Base-by-base conservation (phyloP, 169 alveolate genomes). In the Neospora caninum region DNA sequence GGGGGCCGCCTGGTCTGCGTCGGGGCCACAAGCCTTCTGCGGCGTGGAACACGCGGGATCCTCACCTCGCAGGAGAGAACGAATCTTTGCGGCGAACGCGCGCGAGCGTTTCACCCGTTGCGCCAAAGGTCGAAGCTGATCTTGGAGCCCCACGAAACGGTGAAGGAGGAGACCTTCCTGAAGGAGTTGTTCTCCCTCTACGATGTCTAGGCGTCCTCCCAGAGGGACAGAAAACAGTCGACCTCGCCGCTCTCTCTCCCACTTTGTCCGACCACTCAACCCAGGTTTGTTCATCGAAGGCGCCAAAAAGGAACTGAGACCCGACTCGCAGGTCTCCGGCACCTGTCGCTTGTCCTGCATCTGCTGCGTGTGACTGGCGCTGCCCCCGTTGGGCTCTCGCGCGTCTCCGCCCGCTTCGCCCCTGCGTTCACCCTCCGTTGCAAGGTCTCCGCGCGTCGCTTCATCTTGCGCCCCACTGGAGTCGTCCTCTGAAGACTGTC, bases 161-260 rank as follows among this genome's bases (percentile, higher is more conserved):
- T 93, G 92, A 86, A 93, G 93, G n/a, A 93, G 86, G 45, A 93
- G 87, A n/a, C 95, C 95, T 80, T 93, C 95, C 43, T 87, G 93
- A 54, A 93, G 93, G 88, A 93, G 95, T 84, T 93, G 88, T 69
- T 93, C 95, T 0, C 93, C 95, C 70, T 93, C 95, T 2, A 84
- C 67, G 58, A 93, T 53, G 84, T 93, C 93, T 54, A 93, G 88
- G 10, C 95, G 84, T 39, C 89, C 89, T n/a, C 95, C 95, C 53
- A 93, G 41, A 31, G 95, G 89, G 42, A 87, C 93, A 0, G 92
- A 78, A n/a, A 93, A 78, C 13, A 93, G 73, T 2, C 93, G 86
- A 34, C 95, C 95, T 45, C 27, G 41, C 34, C 89, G 82, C 38
- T 91, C 93, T 93, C 89, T 82, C 54, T 67, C 92, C 0, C 88